Percentiles rank a stretch among this genome's conserved stretches.
Evolutionary conservation across 495 filamentous ascomycete genomes (phyloP).

Genomic region (Penicillium angulare): DNA sequence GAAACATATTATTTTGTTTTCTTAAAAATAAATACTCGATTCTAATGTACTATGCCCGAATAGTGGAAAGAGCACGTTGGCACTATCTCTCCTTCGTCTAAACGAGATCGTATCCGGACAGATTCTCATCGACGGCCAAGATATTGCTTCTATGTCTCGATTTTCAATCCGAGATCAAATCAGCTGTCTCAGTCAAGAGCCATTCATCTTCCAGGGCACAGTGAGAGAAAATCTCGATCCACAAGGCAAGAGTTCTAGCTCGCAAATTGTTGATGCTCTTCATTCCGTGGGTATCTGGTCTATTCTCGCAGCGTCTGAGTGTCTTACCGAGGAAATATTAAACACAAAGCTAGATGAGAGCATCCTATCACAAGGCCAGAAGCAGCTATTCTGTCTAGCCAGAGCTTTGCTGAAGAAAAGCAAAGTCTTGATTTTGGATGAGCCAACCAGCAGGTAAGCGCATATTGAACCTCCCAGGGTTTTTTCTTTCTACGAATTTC

Average conservation of each 20-base stretch:
- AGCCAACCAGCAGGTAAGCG: slow-evolving; percentile 45
- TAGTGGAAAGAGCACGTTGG: slow-evolving; percentile 62
- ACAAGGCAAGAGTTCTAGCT: slow-evolving; percentile 19
- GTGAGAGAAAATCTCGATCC: slow-evolving; percentile 57
- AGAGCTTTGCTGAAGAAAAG: slow-evolving; percentile 49
- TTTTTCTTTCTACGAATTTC: background rate
- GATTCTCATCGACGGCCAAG: slow-evolving; percentile 54
- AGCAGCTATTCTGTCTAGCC: slow-evolving; percentile 58
- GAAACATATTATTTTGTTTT: background rate
- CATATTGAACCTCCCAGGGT: background rate
- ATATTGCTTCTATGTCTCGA: slow-evolving; percentile 49
- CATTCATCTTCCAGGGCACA: slow-evolving; percentile 56
- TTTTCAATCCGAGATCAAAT: slow-evolving; percentile 48
- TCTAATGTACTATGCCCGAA: background rate
- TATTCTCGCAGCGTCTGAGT: background rate
- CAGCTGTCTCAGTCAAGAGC: slow-evolving; percentile 58
- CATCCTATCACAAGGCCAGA: slow-evolving; percentile 54
- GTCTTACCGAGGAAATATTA: slow-evolving; percentile 43
- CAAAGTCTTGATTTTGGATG: slow-evolving; percentile 43
- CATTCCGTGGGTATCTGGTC: slow-evolving; percentile 31
- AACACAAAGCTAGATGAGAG: slow-evolving; percentile 19
- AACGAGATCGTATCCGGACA: slow-evolving; percentile 46
- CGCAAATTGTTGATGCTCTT: slow-evolving; percentile 41
- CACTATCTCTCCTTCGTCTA: slow-evolving; percentile 56
- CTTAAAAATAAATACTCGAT: background rate